These are phyloP conservation scores for Aspergillus quadricinctus DNA, from an alignment of 2,329 filamentous ascomycete genomes.

Conservation along the genomic window DNA sequence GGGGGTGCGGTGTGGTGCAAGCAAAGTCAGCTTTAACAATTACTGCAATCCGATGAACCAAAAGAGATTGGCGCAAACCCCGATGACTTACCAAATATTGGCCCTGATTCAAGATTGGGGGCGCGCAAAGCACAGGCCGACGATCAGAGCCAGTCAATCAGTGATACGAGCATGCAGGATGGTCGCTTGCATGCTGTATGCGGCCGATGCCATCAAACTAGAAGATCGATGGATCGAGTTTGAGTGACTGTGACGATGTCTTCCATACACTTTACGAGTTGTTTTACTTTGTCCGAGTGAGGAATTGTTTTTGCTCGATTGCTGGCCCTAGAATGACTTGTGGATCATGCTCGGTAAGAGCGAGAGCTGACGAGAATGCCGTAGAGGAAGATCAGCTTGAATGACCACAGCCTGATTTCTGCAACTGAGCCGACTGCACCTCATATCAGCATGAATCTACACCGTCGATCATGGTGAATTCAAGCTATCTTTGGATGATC, in stretches of 20 bases:
- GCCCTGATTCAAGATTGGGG: not conserved
- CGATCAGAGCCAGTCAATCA: not conserved
- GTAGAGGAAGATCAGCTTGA: not conserved
- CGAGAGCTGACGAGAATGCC: not conserved
- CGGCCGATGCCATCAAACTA: slow-evolving; percentile 2
- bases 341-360: not conserved
- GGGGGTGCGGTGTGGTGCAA: not conserved
- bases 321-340: not conserved
- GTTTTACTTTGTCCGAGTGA: not conserved
- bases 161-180: not conserved
- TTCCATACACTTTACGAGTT: not conserved
- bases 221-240: not conserved
- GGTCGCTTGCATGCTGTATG: slow-evolving; percentile 1
- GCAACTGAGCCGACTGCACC: not conserved
- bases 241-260: not conserved
- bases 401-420: not conserved
- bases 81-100: not conserved
- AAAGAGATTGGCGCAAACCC: not conserved
- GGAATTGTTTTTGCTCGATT: not conserved
- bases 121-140: slow-evolving; percentile 3
- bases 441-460: not conserved
- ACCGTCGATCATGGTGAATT: not conserved
- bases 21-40: not conserved
- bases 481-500: not conserved
- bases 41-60: not conserved